Evolutionary conservation across 2,329 filamentous ascomycete genomes (phyloP).

Genomic region (Botrytis fabae): DNA sequence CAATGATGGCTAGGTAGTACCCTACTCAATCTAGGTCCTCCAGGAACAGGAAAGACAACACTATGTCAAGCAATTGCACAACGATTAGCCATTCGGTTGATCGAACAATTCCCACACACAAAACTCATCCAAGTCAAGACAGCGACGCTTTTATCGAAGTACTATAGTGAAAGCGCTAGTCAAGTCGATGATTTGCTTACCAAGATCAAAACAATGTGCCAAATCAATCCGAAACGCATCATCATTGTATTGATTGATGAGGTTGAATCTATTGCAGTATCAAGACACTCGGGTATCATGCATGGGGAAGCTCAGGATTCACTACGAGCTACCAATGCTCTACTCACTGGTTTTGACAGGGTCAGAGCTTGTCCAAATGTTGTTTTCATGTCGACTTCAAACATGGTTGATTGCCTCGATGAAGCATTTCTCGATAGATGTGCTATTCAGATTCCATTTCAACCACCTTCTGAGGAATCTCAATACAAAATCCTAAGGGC

Average conservation of each 20-base stretch:
- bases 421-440: constrained; percentile 40
- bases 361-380: constrained; percentile 33
- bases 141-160: constrained; percentile 48
- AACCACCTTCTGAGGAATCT: constrained; percentile 29
- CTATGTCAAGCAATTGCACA: constrained; percentile 90
- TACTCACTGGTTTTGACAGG: constrained; percentile 39
- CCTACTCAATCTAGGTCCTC: constrained; percentile 39
- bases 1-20: neutral
- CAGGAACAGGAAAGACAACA: constrained; percentile 90
- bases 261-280: constrained; percentile 39
- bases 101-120: constrained; percentile 41
- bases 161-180: constrained; percentile 49
- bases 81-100: constrained; percentile 49
- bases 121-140: constrained; percentile 49
- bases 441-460: constrained; percentile 30
- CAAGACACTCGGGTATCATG: constrained; percentile 30
- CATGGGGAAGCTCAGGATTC: constrained; percentile 39
- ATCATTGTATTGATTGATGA: constrained; percentile 42
- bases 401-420: constrained; percentile 37
- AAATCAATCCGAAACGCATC: constrained; percentile 32
- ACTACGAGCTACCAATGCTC: constrained; percentile 40
- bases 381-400: constrained; percentile 39
- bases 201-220: constrained; percentile 39
- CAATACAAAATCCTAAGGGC: constrained; percentile 39
- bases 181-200: constrained; percentile 47